Evolutionary conservation across 2,329 filamentous ascomycete species (phyloP), one percentile per base, ranked within the genome.

Genomic region (Xylaria sp.): DNA sequence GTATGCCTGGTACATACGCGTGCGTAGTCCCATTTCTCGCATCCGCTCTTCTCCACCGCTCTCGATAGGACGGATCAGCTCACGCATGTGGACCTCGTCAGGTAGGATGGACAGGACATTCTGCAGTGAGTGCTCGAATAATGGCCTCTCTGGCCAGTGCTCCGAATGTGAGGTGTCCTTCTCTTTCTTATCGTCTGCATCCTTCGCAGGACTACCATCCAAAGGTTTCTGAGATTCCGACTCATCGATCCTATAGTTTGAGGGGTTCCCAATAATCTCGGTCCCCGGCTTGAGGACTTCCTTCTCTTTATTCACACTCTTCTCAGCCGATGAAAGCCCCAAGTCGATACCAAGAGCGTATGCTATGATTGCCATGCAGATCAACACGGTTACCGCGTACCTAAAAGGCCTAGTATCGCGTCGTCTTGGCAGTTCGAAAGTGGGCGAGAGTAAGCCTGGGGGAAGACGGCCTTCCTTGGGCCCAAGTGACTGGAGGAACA

Each of bases 1-100:
- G 46, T 73, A 74, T 40, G 64, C 69, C 48, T 69, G 68, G 60
- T 73, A 77, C 8, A 68, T 69, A 39, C 74, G 71, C 5, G 72
- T 68, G 21, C 73, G 69, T 9, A 76, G 59, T 13, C 72, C 74
- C 17, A 74, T 64, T 53, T 76, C 74, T 17, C 69, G 68, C 37
- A 76, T 66, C 45, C 70, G 68, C 45, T 69, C 67, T 48, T 74
- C 70, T 22, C 74, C 74, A 2, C 72, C 73, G 2, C 64, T 61
- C 17, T 72, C 63, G 41, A 77, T 70, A 3, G 71, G 69, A 4
- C 70, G 66, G 2, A 75, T 62, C 7, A 75, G 62, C 20, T 71
- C 70, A 39, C 68, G 70, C 58, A 69, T 66, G 44, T 66, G 64
- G 11, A 69, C 62, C 42, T 72, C 69, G 49, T 70, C 66, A 4